Evolutionary conservation across 352 stramenopile species (phyloP).

Genomic region (Globisporangium radiosum): DNA sequence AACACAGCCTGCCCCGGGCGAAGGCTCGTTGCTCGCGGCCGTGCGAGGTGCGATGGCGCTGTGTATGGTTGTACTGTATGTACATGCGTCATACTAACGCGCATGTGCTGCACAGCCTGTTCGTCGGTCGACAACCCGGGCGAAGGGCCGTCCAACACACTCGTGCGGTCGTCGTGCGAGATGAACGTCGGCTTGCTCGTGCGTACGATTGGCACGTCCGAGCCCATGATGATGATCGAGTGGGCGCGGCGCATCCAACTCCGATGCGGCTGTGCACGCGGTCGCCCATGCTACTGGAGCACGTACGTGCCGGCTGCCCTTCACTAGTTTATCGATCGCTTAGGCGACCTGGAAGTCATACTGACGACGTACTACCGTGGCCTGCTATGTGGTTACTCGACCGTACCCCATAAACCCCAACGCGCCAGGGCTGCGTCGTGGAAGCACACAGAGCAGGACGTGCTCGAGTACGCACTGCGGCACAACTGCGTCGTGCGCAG

Average conservation of each 20-base stretch:
- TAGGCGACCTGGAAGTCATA: too few relatives aligned
- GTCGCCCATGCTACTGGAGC: slow-evolving; percentile 76
- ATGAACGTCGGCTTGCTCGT: slow-evolving; percentile 25
- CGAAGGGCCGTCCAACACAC: slow-evolving; percentile 40
- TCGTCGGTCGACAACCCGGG: slow-evolving; percentile 45
- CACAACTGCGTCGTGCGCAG: slow-evolving; percentile 34
- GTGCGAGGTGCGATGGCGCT: slow-evolving; percentile 23
- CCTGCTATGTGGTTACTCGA: too few relatives aligned
- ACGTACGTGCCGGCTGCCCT: slow-evolving; percentile 24
- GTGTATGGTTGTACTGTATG: background rate
- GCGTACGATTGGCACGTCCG: slow-evolving; percentile 10
- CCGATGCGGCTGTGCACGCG: slow-evolving; percentile 55
- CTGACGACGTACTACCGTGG: too few relatives aligned
- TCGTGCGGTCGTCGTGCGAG: slow-evolving; percentile 31
- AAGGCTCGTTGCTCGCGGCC: slow-evolving; percentile 24
- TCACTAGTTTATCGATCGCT: too few relatives aligned
- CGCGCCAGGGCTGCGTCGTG: slow-evolving; percentile 4
- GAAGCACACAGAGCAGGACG: slow-evolving; percentile 25
- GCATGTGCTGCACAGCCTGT: slow-evolving; percentile 18
- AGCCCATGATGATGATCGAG: slow-evolving; percentile 27
- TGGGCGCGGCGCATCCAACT: slow-evolving; percentile 39
- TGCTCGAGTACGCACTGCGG: slow-evolving; percentile 52
- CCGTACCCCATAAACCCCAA: too few relatives aligned
- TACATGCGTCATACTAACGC: background rate
- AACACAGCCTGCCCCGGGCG: slow-evolving; percentile 10